Evolutionary conservation across 176 grass and related monocot species (phyloP).

Genomic region (Cymbopogon citratus): DNA sequence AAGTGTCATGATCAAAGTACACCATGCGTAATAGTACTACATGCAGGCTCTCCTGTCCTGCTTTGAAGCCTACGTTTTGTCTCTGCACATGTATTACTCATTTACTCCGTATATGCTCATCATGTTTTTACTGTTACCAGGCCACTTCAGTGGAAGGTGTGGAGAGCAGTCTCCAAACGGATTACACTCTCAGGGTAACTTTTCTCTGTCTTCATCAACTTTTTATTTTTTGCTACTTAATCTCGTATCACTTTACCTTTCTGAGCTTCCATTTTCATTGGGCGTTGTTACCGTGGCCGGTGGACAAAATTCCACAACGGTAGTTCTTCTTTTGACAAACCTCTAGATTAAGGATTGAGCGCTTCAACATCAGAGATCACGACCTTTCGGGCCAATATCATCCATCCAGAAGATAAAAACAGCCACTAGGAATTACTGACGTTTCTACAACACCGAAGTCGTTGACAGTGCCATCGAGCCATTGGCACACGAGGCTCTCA

Average conservation of each 20-base stretch:
- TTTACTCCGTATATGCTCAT: too few species aligned
- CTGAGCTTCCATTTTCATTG: not conserved
- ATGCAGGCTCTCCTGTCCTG: too few species aligned
- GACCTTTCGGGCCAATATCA: not conserved
- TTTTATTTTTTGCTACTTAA: not conserved
- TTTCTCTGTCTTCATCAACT: too few species aligned
- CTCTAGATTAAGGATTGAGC: not conserved
- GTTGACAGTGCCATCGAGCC: not conserved
- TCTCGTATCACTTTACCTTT: not conserved
- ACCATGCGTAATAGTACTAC: not conserved
- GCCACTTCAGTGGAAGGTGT: slow-evolving; percentile 90
- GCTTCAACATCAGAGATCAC: not conserved
- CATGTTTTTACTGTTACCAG: slow-evolving; percentile 25
- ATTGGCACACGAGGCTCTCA: not conserved
- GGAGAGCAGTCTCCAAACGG: slow-evolving; percentile 88
- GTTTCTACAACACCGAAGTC: not conserved
- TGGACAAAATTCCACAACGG: not conserved
- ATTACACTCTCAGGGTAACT: slow-evolving; percentile 89
- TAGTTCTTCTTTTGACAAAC: not conserved
- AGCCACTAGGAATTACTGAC: not conserved
- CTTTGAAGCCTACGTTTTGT: not conserved
- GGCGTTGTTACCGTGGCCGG: not conserved
- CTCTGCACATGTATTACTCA: not conserved
- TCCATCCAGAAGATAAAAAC: not conserved
- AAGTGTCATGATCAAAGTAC: not conserved